Conservation (phyloP, 129 eudicot genomes). For the Helichrysum umbraculigerum region DNA sequence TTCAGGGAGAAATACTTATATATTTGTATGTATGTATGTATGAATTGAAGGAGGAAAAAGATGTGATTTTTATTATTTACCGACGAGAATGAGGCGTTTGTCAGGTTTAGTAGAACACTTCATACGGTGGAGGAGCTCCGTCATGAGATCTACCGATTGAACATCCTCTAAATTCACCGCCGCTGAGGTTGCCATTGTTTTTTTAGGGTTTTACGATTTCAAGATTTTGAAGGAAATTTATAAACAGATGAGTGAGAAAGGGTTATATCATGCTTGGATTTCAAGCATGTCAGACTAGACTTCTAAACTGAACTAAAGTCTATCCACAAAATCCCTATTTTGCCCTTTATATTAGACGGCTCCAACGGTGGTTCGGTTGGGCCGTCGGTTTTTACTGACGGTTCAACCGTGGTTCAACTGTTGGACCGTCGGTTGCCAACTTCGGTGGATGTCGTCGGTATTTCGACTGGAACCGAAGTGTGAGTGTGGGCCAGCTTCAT, state of each 20-base stretch:
- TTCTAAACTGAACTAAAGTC: conserved; percentile 2
- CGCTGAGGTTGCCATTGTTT: conserved; percentile 46
- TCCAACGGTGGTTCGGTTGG: too few species aligned
- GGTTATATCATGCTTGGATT: conserved; percentile 5
- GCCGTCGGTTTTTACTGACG: too few species aligned
- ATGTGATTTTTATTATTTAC: conserved; percentile 28
- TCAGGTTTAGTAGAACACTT: conserved; percentile 83
- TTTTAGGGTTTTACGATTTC: conserved; percentile 20
- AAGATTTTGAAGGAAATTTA: not conserved
- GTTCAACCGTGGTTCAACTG: too few species aligned
- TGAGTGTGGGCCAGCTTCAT: too few species aligned
- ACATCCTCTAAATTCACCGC: conserved; percentile 75
- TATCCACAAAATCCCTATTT: conserved; percentile 1
- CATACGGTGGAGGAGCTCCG: conserved; percentile 90
- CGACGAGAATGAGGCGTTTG: conserved; percentile 94
- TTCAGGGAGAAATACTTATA: not conserved
- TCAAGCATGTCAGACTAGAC: conserved; percentile 8
- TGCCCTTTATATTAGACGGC: not conserved
- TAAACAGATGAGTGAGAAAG: not conserved
- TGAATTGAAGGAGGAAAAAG: not conserved
- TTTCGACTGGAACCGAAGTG: too few species aligned
- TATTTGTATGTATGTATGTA: not conserved
- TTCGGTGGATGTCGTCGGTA: too few species aligned
- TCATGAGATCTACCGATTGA: conserved; percentile 70
- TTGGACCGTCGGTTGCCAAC: too few species aligned